Evolutionary conservation across 2,329 filamentous ascomycete genomes (phyloP).

Genomic region (Trichoderma aggressivum): DNA sequence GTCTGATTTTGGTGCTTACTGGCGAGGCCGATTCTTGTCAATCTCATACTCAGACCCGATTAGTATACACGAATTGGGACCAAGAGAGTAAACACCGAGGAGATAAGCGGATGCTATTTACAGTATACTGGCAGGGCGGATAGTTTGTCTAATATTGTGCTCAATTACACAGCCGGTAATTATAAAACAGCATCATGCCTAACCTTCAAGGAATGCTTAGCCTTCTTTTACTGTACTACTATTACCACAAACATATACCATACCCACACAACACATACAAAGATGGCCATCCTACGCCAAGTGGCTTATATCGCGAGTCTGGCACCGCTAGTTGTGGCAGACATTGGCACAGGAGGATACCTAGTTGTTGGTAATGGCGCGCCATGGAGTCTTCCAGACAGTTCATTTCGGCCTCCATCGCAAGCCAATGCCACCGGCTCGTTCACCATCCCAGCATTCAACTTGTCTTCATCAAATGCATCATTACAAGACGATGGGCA

Average conservation of each 20-base stretch:
- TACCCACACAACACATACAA: too few relatives aligned
- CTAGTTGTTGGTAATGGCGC: not conserved
- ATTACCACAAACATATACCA: too few relatives aligned
- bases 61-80: too few relatives aligned
- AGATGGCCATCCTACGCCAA: not conserved
- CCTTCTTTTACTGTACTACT: too few relatives aligned
- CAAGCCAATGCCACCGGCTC: not conserved
- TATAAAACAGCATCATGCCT: too few relatives aligned
- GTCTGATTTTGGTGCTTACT: too few relatives aligned
- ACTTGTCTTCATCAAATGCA: not conserved
- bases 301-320: not conserved
- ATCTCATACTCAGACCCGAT: too few relatives aligned
- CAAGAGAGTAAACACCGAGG: too few relatives aligned
- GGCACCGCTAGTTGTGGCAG: not conserved
- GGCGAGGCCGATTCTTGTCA: too few relatives aligned
- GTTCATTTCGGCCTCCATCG: not conserved
- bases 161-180: too few relatives aligned
- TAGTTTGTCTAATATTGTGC: too few relatives aligned
- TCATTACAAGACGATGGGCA: not conserved
- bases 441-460: not conserved
- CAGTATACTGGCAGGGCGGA: not conserved
- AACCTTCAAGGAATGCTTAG: too few relatives aligned
- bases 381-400: not conserved
- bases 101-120: not conserved
- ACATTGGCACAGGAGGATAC: not conserved